Evolutionary conservation across 129 eudicot genomes (phyloP), one percentile per base, ranked within the genome.

Genomic region (Centrapalus pauciflorus): DNA sequence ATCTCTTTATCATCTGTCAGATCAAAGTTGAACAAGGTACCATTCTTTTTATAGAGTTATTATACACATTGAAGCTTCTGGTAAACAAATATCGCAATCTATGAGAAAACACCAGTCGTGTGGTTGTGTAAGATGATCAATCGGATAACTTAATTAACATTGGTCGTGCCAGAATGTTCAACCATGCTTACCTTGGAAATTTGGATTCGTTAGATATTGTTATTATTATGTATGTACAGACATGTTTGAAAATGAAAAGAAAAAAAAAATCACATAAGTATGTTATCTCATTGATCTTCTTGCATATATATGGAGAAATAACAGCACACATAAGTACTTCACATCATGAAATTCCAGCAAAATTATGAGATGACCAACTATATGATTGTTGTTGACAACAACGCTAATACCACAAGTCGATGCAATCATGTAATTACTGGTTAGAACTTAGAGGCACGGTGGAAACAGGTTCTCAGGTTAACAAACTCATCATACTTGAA

Each of bases 11-110:
- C 34, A 24, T 21, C 51, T 62, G n/a, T 63, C 4, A 46, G 9
- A 66, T 20, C 1, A 19, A 49, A 13, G 37, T 23, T 33, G 23
- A 51, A 67, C 34, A 33, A 20, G 23, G 9, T n/a, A n/a, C 27
- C 20, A 1, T 5, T 48, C 35, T 37, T 50, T 34, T 14, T 49
- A 32, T 21, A 32, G 21, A 21, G 1, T 29, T 67, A 20, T 66
- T 11, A 24, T 5, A 67, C 60, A 28, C 17, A 38, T 26, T 41
- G 0, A 19, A 45, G 11, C 41, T 65, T 65, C 43, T 65, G 45
- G 21, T 43, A 27, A n/a, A 65, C 17, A 26, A 16, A 65, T 30
- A 27, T 27, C 57, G 27, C 70, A 64, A 16, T 10, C 70, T 64
- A 6, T 43, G 50, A 43, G 23, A 26, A 14, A 26, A 28, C 8